Base-by-base conservation (phyloP, 1,284 basidiomycete species). In the Melampsora larici-populina region DNA sequence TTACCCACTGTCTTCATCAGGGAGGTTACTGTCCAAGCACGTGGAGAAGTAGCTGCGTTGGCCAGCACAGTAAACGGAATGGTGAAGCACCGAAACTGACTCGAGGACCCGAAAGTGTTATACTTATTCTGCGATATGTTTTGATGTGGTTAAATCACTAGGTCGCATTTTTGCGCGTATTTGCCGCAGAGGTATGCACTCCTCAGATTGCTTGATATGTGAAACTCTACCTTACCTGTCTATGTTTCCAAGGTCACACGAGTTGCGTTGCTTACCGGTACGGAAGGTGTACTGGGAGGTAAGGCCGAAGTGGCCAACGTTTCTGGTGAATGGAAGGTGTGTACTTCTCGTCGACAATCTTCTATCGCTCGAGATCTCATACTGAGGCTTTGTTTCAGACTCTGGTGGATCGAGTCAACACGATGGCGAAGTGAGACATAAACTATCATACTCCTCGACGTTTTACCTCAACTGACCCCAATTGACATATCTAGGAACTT, bases 261-360 rank as follows among this genome's bases (percentile, higher is more conserved):
- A 91, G 82, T 83, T 1, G 81, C 82, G 3, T 86, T 95, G 67
- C 78, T 83, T 80, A 51, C 95, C 81, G 93, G 93, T 36, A 94
- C 94, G 6, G 90, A 92, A 83, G 94, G 94, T 84, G 93, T 94
- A 65, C 86, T 97, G 78, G 94, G 94, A 79, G 94, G 94, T 36
- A 94, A 97, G 83, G 95, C 94, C 33, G 89, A 94, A 79, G 94
- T 97, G 29, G 86, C 92, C 72, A 92, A 93, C 80, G 94, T 96
- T 75, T 92, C 96, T 86, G 94, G 95, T 60, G 95, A 93, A 11
- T 97, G 94, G 94, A 88, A 90, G 67, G 92, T 94, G 83, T 80
- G 87, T 96, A 43, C 11, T 11, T 43, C 11, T 43, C 11, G 40
- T 43, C 40, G 40, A 13, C 13, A 11, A 43, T 43, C 40, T 43